Conservation (phyloP, 768 basidiomycete genomes). For the Trametes cubensis region DNA sequence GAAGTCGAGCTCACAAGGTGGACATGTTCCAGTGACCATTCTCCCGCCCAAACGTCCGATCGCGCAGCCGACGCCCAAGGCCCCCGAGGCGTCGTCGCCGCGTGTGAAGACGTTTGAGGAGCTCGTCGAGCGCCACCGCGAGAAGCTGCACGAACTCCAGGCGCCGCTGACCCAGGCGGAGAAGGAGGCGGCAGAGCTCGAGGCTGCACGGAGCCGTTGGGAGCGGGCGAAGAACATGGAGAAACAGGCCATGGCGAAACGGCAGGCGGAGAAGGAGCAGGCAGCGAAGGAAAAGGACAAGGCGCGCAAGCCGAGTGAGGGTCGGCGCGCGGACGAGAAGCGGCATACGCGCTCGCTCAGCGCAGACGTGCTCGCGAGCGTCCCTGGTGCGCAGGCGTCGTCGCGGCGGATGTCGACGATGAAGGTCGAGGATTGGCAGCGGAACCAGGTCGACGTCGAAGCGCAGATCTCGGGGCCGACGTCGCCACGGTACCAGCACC, state of each 20-base stretch:
- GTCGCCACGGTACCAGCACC: conserved; percentile 21
- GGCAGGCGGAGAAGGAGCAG: conserved; percentile 69
- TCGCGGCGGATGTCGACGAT: conserved; percentile 71
- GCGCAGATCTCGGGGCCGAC: conserved; percentile 16
- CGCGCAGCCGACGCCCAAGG: conserved; percentile 49
- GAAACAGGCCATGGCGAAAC: conserved; percentile 69
- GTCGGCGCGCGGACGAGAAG: conserved; percentile 15
- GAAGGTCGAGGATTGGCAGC: conserved; percentile 88
- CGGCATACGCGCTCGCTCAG: conserved; percentile 52
- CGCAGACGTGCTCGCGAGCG: conserved; percentile 58
- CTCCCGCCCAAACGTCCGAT: conserved; percentile 48
- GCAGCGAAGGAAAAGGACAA: conserved; percentile 42
- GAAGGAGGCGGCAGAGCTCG: conserved; percentile 74
- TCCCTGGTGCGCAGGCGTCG: conserved; percentile 40
- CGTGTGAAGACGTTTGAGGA: conserved; percentile 86
- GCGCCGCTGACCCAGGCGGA: conserved; percentile 80
- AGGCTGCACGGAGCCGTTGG: conserved; percentile 80
- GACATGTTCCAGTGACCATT: conserved; percentile 47
- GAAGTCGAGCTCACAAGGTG: conserved; percentile 30
- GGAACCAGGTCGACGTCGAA: conserved; percentile 54
- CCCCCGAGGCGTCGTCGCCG: conserved; percentile 37
- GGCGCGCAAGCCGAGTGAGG: conserved; percentile 23
- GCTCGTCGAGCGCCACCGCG: conserved; percentile 80
- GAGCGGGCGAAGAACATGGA: conserved; percentile 75
- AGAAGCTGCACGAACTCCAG: conserved; percentile 82